A percentile compares a stretch with the other conserved stretches of the same genome.
These are phyloP conservation scores for Rubia tinctorum DNA, from an alignment of 305 asterid genomes.

Conservation along the genomic window DNA sequence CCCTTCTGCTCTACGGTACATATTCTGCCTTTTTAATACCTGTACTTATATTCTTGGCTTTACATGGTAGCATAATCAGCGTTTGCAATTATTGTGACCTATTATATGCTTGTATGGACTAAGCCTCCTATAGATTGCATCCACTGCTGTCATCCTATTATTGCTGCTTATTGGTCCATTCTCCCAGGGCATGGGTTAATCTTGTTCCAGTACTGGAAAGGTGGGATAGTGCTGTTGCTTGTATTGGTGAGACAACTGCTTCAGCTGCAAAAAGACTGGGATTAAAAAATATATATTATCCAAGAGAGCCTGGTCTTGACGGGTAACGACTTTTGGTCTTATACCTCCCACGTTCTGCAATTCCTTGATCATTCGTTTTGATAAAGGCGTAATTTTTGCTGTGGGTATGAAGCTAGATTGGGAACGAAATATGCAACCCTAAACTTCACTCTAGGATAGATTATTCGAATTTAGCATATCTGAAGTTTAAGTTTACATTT, in stretches of 20 bases:
- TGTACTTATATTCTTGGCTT: background rate
- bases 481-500: background rate
- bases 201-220: slow-evolving; percentile 49
- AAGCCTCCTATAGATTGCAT: background rate
- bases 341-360: background rate
- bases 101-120: background rate
- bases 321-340: slow-evolving; percentile 44
- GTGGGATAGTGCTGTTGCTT: slow-evolving; percentile 85
- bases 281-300: slow-evolving; percentile 63
- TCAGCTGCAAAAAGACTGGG: slow-evolving; percentile 72
- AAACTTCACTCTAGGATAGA: background rate
- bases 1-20: slow-evolving; percentile 74
- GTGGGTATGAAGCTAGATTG: background rate
- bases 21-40: background rate
- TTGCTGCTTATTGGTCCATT: slow-evolving; percentile 15
- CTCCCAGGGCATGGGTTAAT: slow-evolving; percentile 75
- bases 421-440: background rate
- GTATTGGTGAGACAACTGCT: slow-evolving; percentile 98
- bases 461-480: background rate
- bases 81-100: background rate
- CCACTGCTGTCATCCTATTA: background rate
- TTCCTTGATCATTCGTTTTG: background rate
- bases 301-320: slow-evolving; percentile 80
- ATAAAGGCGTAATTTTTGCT: background rate
- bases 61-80: background rate